Evolutionary conservation across 2,329 filamentous ascomycete genomes (phyloP).

Genomic region (Ceratocystiopsis brevicomis): DNA sequence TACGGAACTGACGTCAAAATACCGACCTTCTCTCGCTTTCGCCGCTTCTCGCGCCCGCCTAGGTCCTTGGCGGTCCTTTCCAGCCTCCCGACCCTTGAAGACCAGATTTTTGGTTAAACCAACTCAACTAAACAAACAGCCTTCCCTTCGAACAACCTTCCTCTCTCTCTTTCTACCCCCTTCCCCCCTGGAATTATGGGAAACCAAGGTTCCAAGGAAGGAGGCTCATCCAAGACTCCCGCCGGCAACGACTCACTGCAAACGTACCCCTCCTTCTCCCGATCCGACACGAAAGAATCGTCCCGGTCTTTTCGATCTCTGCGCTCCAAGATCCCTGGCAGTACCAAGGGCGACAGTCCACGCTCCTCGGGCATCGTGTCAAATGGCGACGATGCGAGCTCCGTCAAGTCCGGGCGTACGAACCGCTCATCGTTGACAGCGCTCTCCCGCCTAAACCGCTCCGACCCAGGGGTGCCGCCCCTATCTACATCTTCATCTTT

Average conservation of each 20-base stretch:
- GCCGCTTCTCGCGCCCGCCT: too few species aligned
- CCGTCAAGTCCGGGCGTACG: slow-evolving; percentile 52
- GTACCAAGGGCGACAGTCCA: slow-evolving; percentile 58
- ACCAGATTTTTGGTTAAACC: too few species aligned
- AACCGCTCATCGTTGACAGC: slow-evolving; percentile 24
- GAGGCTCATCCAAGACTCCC: slow-evolving; percentile 32
- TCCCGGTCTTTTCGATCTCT: slow-evolving; percentile 70
- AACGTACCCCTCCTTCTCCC: slow-evolving; percentile 79
- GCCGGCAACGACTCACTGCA: slow-evolving; percentile 41
- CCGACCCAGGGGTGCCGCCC: slow-evolving; percentile 23
- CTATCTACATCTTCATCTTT: slow-evolving; percentile 21
- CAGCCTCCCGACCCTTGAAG: too few species aligned
- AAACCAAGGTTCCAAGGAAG: slow-evolving; percentile 51
- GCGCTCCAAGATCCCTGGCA: slow-evolving; percentile 73
- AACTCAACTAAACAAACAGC: too few species aligned
- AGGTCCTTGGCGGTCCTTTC: too few species aligned
- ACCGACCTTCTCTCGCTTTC: too few species aligned
- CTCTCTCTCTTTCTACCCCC: not conserved
- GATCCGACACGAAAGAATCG: slow-evolving; percentile 85
- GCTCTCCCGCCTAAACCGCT: slow-evolving; percentile 24
- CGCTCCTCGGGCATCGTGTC: slow-evolving; percentile 52
- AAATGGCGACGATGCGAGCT: slow-evolving; percentile 52
- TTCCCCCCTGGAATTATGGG: slow-evolving; percentile 36
- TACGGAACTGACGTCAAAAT: too few species aligned
- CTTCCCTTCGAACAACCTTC: too few species aligned